Conservation (phyloP, 2,329 filamentous ascomycete genomes). For the Byssothecium circinans region DNA sequence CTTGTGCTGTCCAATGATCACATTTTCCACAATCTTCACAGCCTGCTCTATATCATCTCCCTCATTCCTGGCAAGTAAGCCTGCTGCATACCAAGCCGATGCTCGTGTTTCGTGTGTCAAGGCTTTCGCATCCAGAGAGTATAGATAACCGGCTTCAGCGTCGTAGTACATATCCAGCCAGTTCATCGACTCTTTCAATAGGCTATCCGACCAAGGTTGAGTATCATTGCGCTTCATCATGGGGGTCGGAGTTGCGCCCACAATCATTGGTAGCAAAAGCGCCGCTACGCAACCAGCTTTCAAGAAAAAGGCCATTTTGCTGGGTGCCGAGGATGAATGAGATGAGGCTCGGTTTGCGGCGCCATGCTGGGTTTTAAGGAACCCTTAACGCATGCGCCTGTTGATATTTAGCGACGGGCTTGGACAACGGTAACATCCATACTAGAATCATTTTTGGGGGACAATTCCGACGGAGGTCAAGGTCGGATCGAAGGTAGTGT, state of each 20-base stretch:
- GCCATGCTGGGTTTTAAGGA: background rate
- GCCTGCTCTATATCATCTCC: slow-evolving; percentile 54
- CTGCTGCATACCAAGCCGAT: slow-evolving; percentile 61
- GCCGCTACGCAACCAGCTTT: background rate
- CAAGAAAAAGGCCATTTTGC: background rate
- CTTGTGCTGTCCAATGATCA: slow-evolving; percentile 58
- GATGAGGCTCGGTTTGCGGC: background rate
- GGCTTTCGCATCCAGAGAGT: slow-evolving; percentile 51
- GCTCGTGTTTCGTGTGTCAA: slow-evolving; percentile 59
- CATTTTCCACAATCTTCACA: slow-evolving; percentile 55
- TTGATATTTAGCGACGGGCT: background rate
- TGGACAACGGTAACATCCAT: background rate
- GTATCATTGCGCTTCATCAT: slow-evolving; percentile 1
- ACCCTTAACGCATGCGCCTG: background rate
- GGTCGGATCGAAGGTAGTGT: background rate
- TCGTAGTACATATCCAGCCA: slow-evolving; percentile 61
- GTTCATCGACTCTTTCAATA: slow-evolving; percentile 53
- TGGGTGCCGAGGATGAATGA: background rate
- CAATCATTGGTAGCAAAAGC: background rate
- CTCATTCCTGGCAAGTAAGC: slow-evolving; percentile 58
- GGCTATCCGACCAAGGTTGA: slow-evolving; percentile 1
- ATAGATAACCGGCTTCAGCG: slow-evolving; percentile 54
- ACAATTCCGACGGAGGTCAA: background rate
- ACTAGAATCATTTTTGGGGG: background rate
- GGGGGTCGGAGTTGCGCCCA: background rate